Conservation (phyloP, 2,329 filamentous ascomycete genomes). For the Clonostachys byssicola region DNA sequence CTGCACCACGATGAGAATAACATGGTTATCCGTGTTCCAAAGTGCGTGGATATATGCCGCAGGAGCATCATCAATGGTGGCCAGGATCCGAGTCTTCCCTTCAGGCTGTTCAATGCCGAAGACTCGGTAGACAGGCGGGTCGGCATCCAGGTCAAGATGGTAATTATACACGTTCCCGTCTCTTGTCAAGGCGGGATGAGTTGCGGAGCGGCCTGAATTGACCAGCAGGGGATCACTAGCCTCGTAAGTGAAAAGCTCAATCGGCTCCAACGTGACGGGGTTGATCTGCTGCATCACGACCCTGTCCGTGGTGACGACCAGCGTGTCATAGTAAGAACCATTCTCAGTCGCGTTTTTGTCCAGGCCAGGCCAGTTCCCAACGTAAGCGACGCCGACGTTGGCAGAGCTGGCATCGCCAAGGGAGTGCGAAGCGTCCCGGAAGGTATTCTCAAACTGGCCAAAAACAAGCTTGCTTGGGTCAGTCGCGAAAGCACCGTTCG, state of each 20-base stretch:
- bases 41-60: slow-evolving; percentile 80
- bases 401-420: slow-evolving; percentile 56
- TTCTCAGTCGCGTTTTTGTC: slow-evolving; percentile 20
- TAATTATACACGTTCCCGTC: slow-evolving; percentile 79
- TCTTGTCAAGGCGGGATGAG: slow-evolving; percentile 66
- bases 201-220: slow-evolving; percentile 57
- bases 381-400: slow-evolving; percentile 54
- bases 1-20: slow-evolving; percentile 72
- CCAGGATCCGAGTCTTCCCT: slow-evolving; percentile 66
- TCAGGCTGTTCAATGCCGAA: slow-evolving; percentile 61
- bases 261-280: slow-evolving; percentile 66
- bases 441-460: slow-evolving; percentile 43
- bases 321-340: slow-evolving; percentile 30
- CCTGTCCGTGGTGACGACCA: slow-evolving; percentile 56
- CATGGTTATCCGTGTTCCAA: slow-evolving; percentile 66
- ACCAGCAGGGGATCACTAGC: slow-evolving; percentile 62
- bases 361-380: not conserved
- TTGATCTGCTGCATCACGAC: slow-evolving; percentile 58
- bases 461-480: slow-evolving; percentile 60
- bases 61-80: slow-evolving; percentile 50
- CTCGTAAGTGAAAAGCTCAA: slow-evolving; percentile 57
- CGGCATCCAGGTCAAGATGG: slow-evolving; percentile 62
- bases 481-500: slow-evolving; percentile 61
- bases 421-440: slow-evolving; percentile 39
- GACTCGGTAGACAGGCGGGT: slow-evolving; percentile 56